These are phyloP conservation scores for Aspergillus latus DNA, from an alignment of 2,329 filamentous ascomycete species.

Conservation along the genomic window DNA sequence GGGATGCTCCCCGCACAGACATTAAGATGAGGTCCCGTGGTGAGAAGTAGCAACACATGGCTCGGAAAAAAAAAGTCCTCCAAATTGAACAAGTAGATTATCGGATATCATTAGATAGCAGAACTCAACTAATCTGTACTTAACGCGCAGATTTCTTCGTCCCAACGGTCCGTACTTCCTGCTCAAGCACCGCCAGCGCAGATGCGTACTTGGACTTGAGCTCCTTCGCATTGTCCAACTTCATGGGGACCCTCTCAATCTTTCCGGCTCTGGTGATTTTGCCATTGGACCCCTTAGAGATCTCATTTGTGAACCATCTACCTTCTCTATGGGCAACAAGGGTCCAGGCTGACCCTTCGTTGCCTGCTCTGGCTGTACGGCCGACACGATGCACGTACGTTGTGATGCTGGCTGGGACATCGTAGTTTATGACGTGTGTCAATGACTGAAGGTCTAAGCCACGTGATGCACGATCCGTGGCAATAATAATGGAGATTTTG, in stretches of 20 bases:
- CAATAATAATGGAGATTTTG: conserved; percentile 73
- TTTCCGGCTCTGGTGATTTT: conserved; percentile 32
- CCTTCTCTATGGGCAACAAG: conserved; percentile 79
- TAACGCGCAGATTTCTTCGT: conserved; percentile 7
- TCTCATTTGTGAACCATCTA: conserved; percentile 87
- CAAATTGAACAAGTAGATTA: background rate
- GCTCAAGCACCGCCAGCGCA: conserved; percentile 39
- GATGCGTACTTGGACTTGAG: conserved; percentile 33
- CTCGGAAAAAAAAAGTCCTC: background rate
- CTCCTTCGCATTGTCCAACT: conserved; percentile 28
- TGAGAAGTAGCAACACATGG: too few species aligned
- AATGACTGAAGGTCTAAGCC: conserved; percentile 80
- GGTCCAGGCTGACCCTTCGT: conserved; percentile 77
- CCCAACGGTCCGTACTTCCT: conserved; percentile 33
- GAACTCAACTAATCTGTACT: background rate
- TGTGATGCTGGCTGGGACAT: conserved; percentile 76
- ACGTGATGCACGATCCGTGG: conserved; percentile 88
- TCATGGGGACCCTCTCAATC: conserved; percentile 34
- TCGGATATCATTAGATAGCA: background rate
- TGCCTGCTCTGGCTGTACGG: conserved; percentile 80
- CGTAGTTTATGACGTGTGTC: conserved; percentile 89
- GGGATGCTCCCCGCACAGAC: background rate
- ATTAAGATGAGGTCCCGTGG: background rate
- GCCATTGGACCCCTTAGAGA: conserved; percentile 55
- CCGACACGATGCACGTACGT: conserved; percentile 91